Percentiles rank a stretch among this genome's conserved stretches.
Conservation (phyloP, 306 rosid species). For the Trifolium repens region DNA sequence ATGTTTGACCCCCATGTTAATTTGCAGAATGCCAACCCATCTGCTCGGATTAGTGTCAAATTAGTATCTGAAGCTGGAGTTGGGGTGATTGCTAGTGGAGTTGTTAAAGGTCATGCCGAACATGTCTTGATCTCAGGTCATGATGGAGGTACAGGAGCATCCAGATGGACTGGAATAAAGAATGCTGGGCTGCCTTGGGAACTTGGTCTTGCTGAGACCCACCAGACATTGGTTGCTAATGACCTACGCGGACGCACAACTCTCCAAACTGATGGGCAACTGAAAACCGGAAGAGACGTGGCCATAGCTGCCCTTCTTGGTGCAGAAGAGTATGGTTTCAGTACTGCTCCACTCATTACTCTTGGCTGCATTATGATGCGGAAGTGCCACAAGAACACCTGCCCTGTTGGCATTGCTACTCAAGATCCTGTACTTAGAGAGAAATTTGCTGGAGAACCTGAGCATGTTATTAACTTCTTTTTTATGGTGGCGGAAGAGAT, state of each 20-base stretch:
- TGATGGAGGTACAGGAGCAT: constrained; percentile 99
- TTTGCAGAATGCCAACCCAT: constrained; percentile 84
- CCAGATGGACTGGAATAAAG: constrained; percentile 99
- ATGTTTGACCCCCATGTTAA: constrained; percentile 31
- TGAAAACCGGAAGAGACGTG: constrained; percentile 98
- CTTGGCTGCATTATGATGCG: constrained; percentile 99
- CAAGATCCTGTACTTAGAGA: constrained; percentile 99
- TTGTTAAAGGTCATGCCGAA: constrained; percentile 98
- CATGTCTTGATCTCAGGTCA: constrained; percentile 97
- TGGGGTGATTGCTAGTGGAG: constrained; percentile 99
- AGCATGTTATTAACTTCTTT: constrained; percentile 94
- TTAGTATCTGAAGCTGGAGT: constrained; percentile 99
- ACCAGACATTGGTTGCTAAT: constrained; percentile 96
- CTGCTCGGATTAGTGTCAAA: constrained; percentile 97
- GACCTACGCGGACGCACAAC: constrained; percentile 94
- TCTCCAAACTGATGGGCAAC: constrained; percentile 99
- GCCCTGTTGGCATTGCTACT: constrained; percentile 98
- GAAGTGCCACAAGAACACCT: constrained; percentile 97
- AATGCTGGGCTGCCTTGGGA: constrained; percentile 99
- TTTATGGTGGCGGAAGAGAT: constrained; percentile 97
- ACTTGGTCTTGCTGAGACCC: constrained; percentile 98
- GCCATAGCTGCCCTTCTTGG: constrained; percentile 99
- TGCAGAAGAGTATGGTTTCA: constrained; percentile 98
- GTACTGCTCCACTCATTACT: constrained; percentile 98
- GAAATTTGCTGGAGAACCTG: constrained; percentile 99